These are phyloP conservation scores for Aureobasidium namibiae DNA, from an alignment of 2,329 filamentous ascomycete genomes.

Conservation along the genomic window DNA sequence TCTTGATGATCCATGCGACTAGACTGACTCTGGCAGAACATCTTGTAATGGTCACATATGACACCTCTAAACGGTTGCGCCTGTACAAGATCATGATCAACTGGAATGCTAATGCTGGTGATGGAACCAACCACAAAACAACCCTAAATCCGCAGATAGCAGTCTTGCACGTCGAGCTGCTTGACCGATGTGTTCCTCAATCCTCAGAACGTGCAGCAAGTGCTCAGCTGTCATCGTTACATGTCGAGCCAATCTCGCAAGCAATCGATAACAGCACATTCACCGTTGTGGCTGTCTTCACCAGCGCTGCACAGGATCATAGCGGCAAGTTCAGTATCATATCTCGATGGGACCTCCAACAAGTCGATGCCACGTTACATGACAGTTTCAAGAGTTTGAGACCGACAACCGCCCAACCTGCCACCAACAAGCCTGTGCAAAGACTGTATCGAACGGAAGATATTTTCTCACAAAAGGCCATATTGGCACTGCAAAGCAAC, in stretches of 20 bases:
- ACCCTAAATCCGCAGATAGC: constrained; percentile 1
- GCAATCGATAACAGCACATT: constrained; percentile 2
- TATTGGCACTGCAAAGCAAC: constrained; percentile 59
- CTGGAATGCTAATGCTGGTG: constrained; percentile 52
- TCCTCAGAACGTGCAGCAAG: constrained; percentile 36
- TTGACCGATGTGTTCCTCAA: constrained; percentile 3
- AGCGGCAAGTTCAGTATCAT: constrained; percentile 52
- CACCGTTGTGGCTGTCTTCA: constrained; percentile 66
- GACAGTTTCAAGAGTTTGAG: constrained; percentile 30
- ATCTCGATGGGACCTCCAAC: constrained; percentile 71
- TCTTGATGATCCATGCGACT: no score
- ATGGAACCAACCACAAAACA: neutral
- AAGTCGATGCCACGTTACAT: constrained; percentile 29
- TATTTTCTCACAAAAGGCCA: constrained; percentile 58
- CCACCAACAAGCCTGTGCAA: constrained; percentile 13
- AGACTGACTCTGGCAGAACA: constrained; percentile 31
- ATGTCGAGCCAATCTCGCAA: neutral
- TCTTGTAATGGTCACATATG: constrained; percentile 59
- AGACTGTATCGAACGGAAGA: constrained; percentile 58
- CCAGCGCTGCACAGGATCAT: constrained; percentile 45
- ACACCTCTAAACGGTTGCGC: constrained; percentile 62
- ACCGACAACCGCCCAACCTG: constrained; percentile 13
- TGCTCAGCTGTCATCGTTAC: constrained; percentile 56
- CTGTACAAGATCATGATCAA: constrained; percentile 65
- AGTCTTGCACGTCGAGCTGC: constrained; percentile 7